Conservation (phyloP, 306 rosid genomes). For the Biancaea sappan region DNA sequence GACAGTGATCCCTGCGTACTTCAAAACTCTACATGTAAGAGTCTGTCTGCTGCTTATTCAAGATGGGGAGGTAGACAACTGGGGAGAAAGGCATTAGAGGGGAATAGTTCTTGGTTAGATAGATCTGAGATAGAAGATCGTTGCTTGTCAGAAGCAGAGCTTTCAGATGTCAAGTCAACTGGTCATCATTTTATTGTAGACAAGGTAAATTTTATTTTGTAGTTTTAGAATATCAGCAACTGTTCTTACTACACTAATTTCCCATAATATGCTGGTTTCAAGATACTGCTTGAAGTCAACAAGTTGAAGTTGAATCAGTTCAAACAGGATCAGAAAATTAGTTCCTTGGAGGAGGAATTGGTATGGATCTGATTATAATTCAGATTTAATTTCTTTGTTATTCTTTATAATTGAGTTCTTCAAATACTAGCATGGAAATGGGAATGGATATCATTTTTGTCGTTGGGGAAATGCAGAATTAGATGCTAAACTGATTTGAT, state of each 20-base stretch:
- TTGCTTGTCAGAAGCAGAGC: slow-evolving; percentile 27
- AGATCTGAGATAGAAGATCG: not conserved
- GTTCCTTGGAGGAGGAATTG: slow-evolving; percentile 50
- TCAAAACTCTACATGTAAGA: not conserved
- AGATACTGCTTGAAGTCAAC: slow-evolving; percentile 42
- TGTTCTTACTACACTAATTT: not conserved
- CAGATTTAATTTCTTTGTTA: not conserved
- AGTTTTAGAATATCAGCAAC: not conserved
- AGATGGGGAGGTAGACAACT: slow-evolving; percentile 1
- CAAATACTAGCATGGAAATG: not conserved
- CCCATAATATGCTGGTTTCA: slow-evolving; percentile 1
- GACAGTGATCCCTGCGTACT: not conserved
- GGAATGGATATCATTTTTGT: not conserved
- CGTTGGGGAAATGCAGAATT: no score
- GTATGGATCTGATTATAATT: slow-evolving; percentile 33
- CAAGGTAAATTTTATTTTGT: slow-evolving; percentile 34
- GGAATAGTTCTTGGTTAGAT: slow-evolving; percentile 21
- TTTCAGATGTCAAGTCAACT: slow-evolving; percentile 24
- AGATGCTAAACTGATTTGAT: no score
- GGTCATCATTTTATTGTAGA: slow-evolving; percentile 17
- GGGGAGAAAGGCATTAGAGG: slow-evolving; percentile 28
- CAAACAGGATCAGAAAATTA: slow-evolving; percentile 38
- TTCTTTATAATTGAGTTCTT: not conserved
- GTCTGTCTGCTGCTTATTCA: not conserved
- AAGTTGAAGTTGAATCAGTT: slow-evolving; percentile 43